Conservation (phyloP, 1,284 basidiomycete genomes). For the Singerocomus inundabilis region DNA sequence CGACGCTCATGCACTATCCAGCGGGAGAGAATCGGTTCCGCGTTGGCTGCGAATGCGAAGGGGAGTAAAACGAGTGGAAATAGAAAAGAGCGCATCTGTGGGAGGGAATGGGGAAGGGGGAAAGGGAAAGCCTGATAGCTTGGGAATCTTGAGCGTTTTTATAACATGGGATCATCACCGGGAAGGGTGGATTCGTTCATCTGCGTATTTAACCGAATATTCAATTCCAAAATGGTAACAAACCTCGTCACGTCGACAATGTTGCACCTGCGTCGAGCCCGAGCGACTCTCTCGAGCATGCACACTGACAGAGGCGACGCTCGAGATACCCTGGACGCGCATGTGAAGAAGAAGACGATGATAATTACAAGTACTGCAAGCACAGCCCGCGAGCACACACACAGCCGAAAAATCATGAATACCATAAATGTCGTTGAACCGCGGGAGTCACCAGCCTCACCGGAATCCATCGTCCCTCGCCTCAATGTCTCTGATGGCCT, state of each 20-base stretch:
- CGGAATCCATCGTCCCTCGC: conserved; percentile 11
- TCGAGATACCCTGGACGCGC: background rate
- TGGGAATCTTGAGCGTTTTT: too few species aligned
- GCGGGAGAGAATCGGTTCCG: conserved; percentile 16
- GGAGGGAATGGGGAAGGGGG: background rate
- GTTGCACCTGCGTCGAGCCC: too few species aligned
- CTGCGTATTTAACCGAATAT: too few species aligned
- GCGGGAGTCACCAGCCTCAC: background rate
- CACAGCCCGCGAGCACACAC: conserved; percentile 2
- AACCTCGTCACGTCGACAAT: too few species aligned
- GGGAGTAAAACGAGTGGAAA: conserved; percentile 25
- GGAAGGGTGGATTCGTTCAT: too few species aligned
- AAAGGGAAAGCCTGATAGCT: too few species aligned
- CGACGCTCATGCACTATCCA: conserved; percentile 36
- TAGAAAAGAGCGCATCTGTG: conserved; percentile 22
- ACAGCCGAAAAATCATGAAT: conserved; percentile 1
- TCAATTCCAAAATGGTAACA: too few species aligned
- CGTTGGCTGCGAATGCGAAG: conserved; percentile 16
- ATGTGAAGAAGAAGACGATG: too few species aligned
- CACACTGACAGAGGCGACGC: too few species aligned
- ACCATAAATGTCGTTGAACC: conserved; percentile 5
- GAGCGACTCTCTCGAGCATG: too few species aligned
- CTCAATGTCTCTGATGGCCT: conserved; percentile 56
- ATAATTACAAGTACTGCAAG: background rate
- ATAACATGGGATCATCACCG: too few species aligned